These are phyloP conservation scores for Sugiyamaella smithiae DNA, from an alignment of 805 yeast species.

Conservation along the genomic window DNA sequence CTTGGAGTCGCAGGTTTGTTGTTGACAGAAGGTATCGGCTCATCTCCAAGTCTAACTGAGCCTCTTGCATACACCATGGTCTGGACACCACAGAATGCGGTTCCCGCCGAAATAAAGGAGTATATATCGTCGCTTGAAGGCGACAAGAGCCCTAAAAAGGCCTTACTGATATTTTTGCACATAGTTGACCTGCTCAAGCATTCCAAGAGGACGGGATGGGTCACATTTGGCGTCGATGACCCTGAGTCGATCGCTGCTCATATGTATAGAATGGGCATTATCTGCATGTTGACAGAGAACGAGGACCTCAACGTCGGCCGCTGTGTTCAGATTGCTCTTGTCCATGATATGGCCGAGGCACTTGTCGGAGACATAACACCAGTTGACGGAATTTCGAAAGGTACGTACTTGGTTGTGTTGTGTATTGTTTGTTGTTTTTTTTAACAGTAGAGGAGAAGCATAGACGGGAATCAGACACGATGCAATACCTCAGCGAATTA, in stretches of 20 bases:
- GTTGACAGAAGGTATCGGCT: no score
- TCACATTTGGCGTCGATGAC: slow-evolving; percentile 56
- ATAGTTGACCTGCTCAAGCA: slow-evolving; percentile 69
- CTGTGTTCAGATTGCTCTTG: slow-evolving; percentile 81
- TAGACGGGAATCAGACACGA: slow-evolving; percentile 71
- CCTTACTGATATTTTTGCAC: slow-evolving; percentile 52
- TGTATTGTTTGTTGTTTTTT: no score
- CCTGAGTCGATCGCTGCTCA: slow-evolving; percentile 84
- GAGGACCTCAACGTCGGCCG: slow-evolving; percentile 55
- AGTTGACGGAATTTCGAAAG: slow-evolving; percentile 62
- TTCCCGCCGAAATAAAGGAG: slow-evolving; percentile 46
- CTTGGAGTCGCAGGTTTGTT: no score
- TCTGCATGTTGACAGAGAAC: slow-evolving; percentile 63
- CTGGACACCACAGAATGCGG: slow-evolving; percentile 56
- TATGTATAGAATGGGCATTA: slow-evolving; percentile 90
- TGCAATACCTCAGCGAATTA: slow-evolving; percentile 55
- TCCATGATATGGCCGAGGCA: slow-evolving; percentile 93
- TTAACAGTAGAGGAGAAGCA: slow-evolving; percentile 63
- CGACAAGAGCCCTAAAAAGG: slow-evolving; percentile 14
- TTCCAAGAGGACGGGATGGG: slow-evolving; percentile 92
- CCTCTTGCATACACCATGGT: no score
- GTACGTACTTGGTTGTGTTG: slow-evolving; percentile 16
- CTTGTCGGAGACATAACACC: slow-evolving; percentile 96
- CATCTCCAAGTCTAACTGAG: no score
- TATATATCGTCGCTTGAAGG: slow-evolving; percentile 32